These are phyloP conservation scores for Phytophthora kernoviae DNA, from an alignment of 352 stramenopile species.

Conservation along the genomic window DNA sequence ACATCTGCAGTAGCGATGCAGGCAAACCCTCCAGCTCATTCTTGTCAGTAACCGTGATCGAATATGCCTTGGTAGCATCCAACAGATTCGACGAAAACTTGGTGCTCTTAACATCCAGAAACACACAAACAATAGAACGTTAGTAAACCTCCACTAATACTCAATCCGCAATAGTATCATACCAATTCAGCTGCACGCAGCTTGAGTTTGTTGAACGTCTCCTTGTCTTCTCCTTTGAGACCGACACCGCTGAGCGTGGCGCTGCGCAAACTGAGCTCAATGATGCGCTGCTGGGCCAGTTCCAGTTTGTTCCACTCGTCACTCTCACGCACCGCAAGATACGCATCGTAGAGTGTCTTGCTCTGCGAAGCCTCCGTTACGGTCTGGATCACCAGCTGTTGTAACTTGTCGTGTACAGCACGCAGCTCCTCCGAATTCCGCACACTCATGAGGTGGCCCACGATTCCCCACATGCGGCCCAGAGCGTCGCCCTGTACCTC, in stretches of 20 bases:
- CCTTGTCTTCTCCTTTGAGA: constrained; percentile 89
- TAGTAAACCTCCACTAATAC: not conserved
- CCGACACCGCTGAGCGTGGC: constrained; percentile 95
- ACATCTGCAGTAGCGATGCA: constrained; percentile 90
- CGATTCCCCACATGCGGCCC: constrained; percentile 94
- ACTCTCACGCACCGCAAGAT: constrained; percentile 78
- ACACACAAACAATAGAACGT: constrained; percentile 7
- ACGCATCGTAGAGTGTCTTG: constrained; percentile 92
- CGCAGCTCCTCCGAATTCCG: constrained; percentile 96
- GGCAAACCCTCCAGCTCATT: constrained; percentile 91
- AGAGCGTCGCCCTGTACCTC: constrained; percentile 93
- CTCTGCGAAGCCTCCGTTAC: constrained; percentile 93
- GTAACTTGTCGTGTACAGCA: constrained; percentile 92
- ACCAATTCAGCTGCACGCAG: constrained; percentile 92
- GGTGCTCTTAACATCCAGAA: constrained; percentile 64
- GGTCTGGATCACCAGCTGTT: constrained; percentile 93
- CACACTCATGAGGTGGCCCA: constrained; percentile 97
- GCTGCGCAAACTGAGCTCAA: constrained; percentile 87
- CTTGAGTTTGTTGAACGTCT: constrained; percentile 97
- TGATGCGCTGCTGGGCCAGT: constrained; percentile 81
- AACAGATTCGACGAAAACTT: constrained; percentile 98
- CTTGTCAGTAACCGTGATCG: constrained; percentile 87
- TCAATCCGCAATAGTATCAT: not conserved
- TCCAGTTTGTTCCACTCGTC: constrained; percentile 59
- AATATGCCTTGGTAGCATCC: constrained; percentile 96